Conservation (phyloP, 225 moss, liverwort and hornwort species). For the Sphagnum contortum region DNA sequence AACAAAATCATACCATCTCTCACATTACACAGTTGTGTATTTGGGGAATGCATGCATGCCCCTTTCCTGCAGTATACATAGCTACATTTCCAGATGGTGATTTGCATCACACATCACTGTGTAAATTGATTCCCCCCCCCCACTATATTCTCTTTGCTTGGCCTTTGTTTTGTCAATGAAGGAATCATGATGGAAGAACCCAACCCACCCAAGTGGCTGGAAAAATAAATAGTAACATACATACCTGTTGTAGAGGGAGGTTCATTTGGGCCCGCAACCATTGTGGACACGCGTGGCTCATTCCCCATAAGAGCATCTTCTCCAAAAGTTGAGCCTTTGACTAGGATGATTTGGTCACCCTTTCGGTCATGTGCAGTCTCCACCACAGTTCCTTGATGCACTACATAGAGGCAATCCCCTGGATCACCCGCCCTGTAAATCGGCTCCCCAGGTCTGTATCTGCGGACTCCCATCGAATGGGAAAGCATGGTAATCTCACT, state of each 20-base stretch:
- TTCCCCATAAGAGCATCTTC: slow-evolving; percentile 67
- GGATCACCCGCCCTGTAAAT: slow-evolving; percentile 64
- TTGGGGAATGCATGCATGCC: too few species aligned
- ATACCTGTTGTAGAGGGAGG: slow-evolving; percentile 10
- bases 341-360: slow-evolving; percentile 58
- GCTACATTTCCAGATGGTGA: too few species aligned
- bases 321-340: slow-evolving; percentile 67
- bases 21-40: too few species aligned
- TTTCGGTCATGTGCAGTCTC: slow-evolving; percentile 48
- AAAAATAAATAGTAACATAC: too few species aligned
- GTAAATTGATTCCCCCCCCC: too few species aligned
- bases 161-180: too few species aligned
- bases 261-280: slow-evolving; percentile 51
- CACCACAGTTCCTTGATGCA: slow-evolving; percentile 62
- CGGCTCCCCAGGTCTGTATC: slow-evolving; percentile 61
- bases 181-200: too few species aligned
- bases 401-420: slow-evolving; percentile 74
- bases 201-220: too few species aligned
- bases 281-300: slow-evolving; percentile 40
- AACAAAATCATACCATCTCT: not conserved
- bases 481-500: slow-evolving; percentile 66
- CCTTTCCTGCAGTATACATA: too few species aligned
- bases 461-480: slow-evolving; percentile 65
- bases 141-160: too few species aligned
- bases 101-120: too few species aligned